phyloP scores from a whole-genome alignment of 1,139 yeast genomes.

The Candida buenavistaensis region DNA sequence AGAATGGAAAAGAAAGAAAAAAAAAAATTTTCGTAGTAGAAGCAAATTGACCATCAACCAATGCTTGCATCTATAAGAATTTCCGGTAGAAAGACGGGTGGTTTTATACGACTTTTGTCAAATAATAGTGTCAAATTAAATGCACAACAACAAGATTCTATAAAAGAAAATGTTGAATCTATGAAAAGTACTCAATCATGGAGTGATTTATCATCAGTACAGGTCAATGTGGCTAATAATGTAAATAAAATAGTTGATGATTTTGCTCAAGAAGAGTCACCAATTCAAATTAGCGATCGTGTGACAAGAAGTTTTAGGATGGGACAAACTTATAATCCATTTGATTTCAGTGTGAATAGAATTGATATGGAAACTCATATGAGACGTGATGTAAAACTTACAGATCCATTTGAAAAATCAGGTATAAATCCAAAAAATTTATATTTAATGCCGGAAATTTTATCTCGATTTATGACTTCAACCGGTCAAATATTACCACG shows the following conservation, averaged over 20 bases:
- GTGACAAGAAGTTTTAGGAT: constrained; percentile 42
- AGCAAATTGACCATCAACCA: too few species aligned
- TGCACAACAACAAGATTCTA: neutral
- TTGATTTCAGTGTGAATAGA: constrained; percentile 66
- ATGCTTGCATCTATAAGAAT: constrained; percentile 6
- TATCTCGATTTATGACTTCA: constrained; percentile 56
- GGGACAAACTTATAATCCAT: constrained; percentile 65
- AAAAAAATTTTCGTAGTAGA: too few species aligned
- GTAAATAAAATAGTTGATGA: constrained; percentile 17
- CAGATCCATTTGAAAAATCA: constrained; percentile 49
- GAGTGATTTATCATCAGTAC: constrained; percentile 20
- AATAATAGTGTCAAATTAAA: neutral
- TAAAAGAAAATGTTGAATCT: neutral
- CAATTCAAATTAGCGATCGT: constrained; percentile 21
- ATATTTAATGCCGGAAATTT: constrained; percentile 63
- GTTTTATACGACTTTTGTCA: constrained; percentile 1
- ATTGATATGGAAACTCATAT: constrained; percentile 34
- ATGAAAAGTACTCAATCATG: constrained; percentile 34
- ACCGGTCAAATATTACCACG: constrained; percentile 71
- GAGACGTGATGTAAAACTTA: constrained; percentile 15
- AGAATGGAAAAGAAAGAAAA: too few species aligned
- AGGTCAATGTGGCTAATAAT: constrained; percentile 5
- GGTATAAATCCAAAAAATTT: constrained; percentile 66
- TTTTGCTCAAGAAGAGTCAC: constrained; percentile 22
- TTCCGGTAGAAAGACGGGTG: constrained; percentile 1